Evolutionary conservation across 495 filamentous ascomycete species (phyloP).

Genomic region (Schizothecium vesticola): DNA sequence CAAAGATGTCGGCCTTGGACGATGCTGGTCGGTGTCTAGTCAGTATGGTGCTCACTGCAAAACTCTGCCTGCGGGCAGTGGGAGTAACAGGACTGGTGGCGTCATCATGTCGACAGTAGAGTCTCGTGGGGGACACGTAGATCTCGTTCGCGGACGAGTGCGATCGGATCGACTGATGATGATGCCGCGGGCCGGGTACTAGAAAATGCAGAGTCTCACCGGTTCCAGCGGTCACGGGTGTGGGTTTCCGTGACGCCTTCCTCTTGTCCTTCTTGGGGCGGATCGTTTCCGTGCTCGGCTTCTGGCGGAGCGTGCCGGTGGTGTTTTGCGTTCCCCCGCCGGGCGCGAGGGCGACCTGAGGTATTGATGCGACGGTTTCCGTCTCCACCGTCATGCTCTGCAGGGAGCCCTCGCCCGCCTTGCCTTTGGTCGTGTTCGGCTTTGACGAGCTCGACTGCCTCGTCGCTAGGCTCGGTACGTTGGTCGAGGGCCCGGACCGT

Average conservation of each 20-base stretch:
- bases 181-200: constrained; percentile 20
- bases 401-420: constrained; percentile 65
- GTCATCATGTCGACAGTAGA: constrained; percentile 32
- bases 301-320: constrained; percentile 72
- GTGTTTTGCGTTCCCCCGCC: constrained; percentile 58
- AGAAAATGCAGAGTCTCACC: constrained; percentile 50
- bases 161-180: constrained; percentile 35
- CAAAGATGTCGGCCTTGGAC: constrained; percentile 97
- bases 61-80: constrained; percentile 21
- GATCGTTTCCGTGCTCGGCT: constrained; percentile 89
- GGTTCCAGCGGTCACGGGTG: constrained; percentile 63
- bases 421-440: constrained; percentile 46
- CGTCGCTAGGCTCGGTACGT: constrained; percentile 36
- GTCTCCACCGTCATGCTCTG: constrained; percentile 98
- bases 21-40: constrained; percentile 59
- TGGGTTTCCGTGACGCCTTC: constrained; percentile 65
- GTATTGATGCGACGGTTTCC: constrained; percentile 88
- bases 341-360: constrained; percentile 75
- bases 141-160: constrained; percentile 27
- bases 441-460: constrained; percentile 43
- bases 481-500: constrained; percentile 24
- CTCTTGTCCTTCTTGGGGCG: constrained; percentile 91
- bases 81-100: constrained; percentile 14
- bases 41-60: constrained; percentile 47
- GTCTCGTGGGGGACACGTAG: constrained; percentile 26